Percentiles rank a stretch among this genome's conserved stretches.
These are phyloP conservation scores for Ophiostoma populinum DNA, from an alignment of 2,329 filamentous ascomycete genomes.

Conservation along the genomic window DNA sequence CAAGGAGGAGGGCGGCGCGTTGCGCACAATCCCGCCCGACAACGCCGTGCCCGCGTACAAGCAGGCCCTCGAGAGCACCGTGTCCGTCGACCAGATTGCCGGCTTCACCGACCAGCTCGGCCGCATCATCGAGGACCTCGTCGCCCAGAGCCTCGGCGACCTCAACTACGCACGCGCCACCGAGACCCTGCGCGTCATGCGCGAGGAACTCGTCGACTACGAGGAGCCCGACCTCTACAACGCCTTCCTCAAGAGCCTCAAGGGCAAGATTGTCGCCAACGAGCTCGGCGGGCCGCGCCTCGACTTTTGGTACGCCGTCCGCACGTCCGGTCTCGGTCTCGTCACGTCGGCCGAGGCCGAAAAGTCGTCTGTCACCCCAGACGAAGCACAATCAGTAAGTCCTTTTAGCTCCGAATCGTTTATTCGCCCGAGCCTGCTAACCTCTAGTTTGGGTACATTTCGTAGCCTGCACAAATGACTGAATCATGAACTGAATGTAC, in stretches of 20 bases:
- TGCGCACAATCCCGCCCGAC: slow-evolving; percentile 30
- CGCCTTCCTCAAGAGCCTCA: slow-evolving; percentile 50
- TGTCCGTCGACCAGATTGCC: slow-evolving; percentile 43
- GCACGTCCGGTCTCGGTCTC: slow-evolving; percentile 50
- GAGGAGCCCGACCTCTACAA: slow-evolving; percentile 70
- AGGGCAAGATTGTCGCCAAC: slow-evolving; percentile 50
- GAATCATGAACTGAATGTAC: no score
- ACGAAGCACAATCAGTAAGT: slow-evolving; percentile 49
- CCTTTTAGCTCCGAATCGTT: background rate
- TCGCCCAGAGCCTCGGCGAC: slow-evolving; percentile 60
- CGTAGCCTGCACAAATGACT: no score
- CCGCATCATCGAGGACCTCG: slow-evolving; percentile 47
- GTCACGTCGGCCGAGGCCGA: slow-evolving; percentile 48
- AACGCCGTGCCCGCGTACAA: slow-evolving; percentile 90
- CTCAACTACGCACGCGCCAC: slow-evolving; percentile 55
- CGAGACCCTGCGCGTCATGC: slow-evolving; percentile 62
- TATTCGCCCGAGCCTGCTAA: no score
- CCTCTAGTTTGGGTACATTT: background rate
- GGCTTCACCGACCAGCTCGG: slow-evolving; percentile 61
- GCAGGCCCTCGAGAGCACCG: slow-evolving; percentile 47
- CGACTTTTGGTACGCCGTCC: slow-evolving; percentile 68
- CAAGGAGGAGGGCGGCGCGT: slow-evolving; percentile 14
- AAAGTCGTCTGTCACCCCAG: slow-evolving; percentile 45
- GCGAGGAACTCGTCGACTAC: slow-evolving; percentile 55
- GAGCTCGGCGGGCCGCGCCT: slow-evolving; percentile 59